Evolutionary conservation across 495 filamentous ascomycete genomes (phyloP).

Genomic region (Xylaria intraflava): DNA sequence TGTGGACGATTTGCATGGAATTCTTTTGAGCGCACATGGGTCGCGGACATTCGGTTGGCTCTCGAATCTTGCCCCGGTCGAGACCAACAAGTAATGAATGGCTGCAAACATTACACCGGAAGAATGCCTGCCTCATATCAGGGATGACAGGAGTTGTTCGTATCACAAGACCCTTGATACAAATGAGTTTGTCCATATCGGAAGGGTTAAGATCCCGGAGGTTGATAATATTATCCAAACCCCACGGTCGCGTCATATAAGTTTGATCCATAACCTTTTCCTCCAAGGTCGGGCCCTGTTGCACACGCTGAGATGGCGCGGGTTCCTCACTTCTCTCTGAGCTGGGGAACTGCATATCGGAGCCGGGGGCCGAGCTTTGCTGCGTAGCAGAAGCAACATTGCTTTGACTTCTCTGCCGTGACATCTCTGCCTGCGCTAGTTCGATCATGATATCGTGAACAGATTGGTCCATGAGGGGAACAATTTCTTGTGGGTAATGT

Average conservation of each 20-base stretch:
- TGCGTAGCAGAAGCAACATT: slow-evolving; percentile 39
- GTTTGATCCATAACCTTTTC: slow-evolving; percentile 60
- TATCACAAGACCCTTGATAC: slow-evolving; percentile 94
- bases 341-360: slow-evolving; percentile 65
- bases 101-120: slow-evolving; percentile 87
- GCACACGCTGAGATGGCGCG: slow-evolving; percentile 24
- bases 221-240: slow-evolving; percentile 80
- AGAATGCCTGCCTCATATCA: slow-evolving; percentile 94
- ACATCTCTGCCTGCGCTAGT: slow-evolving; percentile 74
- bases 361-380: slow-evolving; percentile 47
- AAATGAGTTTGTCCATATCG: slow-evolving; percentile 94
- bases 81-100: slow-evolving; percentile 86
- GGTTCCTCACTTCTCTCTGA: slow-evolving; percentile 59
- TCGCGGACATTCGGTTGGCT: slow-evolving; percentile 86
- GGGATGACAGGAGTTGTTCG: slow-evolving; percentile 93
- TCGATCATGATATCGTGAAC: slow-evolving; percentile 93
- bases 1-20: slow-evolving; percentile 97
- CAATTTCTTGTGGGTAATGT: slow-evolving; percentile 88
- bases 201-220: slow-evolving; percentile 92
- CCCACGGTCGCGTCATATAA: slow-evolving; percentile 85
- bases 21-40: slow-evolving; percentile 77
- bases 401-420: slow-evolving; percentile 54
- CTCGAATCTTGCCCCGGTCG: slow-evolving; percentile 91
- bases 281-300: slow-evolving; percentile 35
- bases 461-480: slow-evolving; percentile 91